Evolutionary conservation across 2,329 filamentous ascomycete species (phyloP).

Genomic region (Camillea tinctor): DNA sequence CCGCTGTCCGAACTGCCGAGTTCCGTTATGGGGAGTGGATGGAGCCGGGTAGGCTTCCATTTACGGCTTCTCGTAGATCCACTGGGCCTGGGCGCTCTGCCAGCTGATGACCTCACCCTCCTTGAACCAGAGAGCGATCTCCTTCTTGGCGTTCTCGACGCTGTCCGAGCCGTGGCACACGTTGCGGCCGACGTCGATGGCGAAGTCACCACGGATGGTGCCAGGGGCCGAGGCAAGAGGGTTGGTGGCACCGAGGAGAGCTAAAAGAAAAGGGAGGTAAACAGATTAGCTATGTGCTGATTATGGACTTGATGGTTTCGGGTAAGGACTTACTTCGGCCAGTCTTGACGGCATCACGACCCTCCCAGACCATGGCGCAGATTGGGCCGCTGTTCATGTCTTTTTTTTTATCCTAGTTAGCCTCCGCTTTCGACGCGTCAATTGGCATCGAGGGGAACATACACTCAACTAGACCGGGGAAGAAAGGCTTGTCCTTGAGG

Average conservation of each 20-base stretch:
- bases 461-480: conserved; percentile 91
- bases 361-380: conserved; percentile 99
- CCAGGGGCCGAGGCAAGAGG: conserved; percentile 89
- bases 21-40: background rate
- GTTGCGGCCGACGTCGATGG: conserved; percentile 91
- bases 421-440: conserved; percentile 13
- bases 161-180: conserved; percentile 99
- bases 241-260: conserved; percentile 98
- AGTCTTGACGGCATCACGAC: conserved; percentile 97
- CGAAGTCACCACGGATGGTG: conserved; percentile 93
- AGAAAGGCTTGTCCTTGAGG: conserved; percentile 93
- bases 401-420: conserved; percentile 39
- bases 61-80: conserved; percentile 92
- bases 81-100: conserved; percentile 82
- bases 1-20: background rate
- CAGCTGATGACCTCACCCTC: conserved; percentile 80
- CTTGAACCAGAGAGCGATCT: conserved; percentile 99
- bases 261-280: conserved; percentile 37
- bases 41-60: conserved; percentile 6
- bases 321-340: conserved; percentile 68
- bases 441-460: conserved; percentile 39
- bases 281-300: conserved; percentile 7
- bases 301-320: background rate
- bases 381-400: conserved; percentile 98
- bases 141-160: conserved; percentile 99